Evolutionary conservation across 805 yeast species (phyloP).

Genomic region (Cyberlindnera subsufficiens): DNA sequence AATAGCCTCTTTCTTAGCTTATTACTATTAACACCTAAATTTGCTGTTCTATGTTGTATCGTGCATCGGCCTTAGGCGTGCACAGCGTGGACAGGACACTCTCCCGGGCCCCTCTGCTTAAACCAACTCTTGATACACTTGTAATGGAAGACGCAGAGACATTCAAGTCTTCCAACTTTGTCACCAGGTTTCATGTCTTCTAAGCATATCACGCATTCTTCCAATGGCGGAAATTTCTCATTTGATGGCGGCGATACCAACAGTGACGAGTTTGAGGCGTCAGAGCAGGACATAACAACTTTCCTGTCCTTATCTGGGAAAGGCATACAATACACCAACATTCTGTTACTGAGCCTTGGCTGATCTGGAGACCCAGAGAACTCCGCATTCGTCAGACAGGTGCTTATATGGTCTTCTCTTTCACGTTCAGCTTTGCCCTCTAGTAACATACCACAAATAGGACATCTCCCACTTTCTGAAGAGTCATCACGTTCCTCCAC

Average conservation of each 20-base stretch:
- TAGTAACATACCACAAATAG: constrained; percentile 27
- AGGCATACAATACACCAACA: constrained; percentile 66
- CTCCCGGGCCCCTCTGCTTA: constrained; percentile 74
- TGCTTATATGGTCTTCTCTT: constrained; percentile 63
- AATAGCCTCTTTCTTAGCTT: too few species aligned
- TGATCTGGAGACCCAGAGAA: constrained; percentile 58
- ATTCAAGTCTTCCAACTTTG: constrained; percentile 86
- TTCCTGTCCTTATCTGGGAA: constrained; percentile 12
- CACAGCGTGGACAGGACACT: constrained; percentile 77
- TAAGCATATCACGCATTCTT: constrained; percentile 91
- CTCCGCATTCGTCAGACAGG: constrained; percentile 58
- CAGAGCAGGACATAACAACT: constrained; percentile 21
- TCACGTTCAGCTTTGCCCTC: constrained; percentile 13
- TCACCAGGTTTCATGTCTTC: constrained; percentile 86
- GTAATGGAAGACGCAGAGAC: constrained; percentile 92
- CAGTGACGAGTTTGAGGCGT: constrained; percentile 13
- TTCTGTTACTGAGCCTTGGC: constrained; percentile 59
- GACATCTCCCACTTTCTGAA: constrained; percentile 34
- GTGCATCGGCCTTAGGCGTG: constrained; percentile 19
- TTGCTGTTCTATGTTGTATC: too few species aligned
- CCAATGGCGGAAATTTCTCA: constrained; percentile 27
- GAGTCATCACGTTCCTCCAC: constrained; percentile 21
- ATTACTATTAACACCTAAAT: too few species aligned
- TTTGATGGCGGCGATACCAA: constrained; percentile 2
- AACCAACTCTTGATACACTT: constrained; percentile 91